phyloP scores from a whole-genome alignment of 2,329 filamentous ascomycete species.

The Alternaria rosae region DNA sequence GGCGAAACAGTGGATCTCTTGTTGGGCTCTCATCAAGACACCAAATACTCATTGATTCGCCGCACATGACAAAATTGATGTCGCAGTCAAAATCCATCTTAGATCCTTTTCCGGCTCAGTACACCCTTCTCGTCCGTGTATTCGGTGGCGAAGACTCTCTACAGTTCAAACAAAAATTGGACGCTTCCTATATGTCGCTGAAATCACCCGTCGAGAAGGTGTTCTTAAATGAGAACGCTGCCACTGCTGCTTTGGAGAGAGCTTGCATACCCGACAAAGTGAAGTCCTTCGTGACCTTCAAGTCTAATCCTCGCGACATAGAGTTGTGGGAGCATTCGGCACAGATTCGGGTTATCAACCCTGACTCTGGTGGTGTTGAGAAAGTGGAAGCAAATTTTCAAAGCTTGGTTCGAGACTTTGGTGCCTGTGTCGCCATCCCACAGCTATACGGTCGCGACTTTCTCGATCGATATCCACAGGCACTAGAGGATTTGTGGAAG shows the following conservation, averaged over 20 bases:
- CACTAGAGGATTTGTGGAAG: conserved; percentile 61
- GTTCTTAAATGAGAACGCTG: background rate
- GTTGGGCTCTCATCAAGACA: background rate
- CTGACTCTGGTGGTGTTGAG: background rate
- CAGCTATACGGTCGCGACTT: conserved; percentile 56
- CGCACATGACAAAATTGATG: background rate
- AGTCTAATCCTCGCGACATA: background rate
- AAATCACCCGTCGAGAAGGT: background rate
- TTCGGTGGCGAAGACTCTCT: background rate
- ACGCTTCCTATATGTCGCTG: background rate
- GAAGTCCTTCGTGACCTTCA: background rate
- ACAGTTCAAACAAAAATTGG: background rate
- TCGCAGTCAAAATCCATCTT: background rate
- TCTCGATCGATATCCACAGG: conserved; percentile 59
- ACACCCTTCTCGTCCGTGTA: background rate
- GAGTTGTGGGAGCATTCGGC: background rate
- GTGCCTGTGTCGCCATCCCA: conserved; percentile 13
- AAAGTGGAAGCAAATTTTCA: conserved; percentile 48
- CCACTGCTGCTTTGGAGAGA: background rate
- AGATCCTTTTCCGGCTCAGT: background rate
- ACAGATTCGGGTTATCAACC: background rate
- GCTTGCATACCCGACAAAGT: background rate
- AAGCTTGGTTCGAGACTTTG: conserved; percentile 12
- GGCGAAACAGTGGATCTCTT: background rate
- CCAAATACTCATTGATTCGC: background rate